Base-by-base conservation (phyloP, 1,284 basidiomycete genomes). In the Porodaedalea pini region DNA sequence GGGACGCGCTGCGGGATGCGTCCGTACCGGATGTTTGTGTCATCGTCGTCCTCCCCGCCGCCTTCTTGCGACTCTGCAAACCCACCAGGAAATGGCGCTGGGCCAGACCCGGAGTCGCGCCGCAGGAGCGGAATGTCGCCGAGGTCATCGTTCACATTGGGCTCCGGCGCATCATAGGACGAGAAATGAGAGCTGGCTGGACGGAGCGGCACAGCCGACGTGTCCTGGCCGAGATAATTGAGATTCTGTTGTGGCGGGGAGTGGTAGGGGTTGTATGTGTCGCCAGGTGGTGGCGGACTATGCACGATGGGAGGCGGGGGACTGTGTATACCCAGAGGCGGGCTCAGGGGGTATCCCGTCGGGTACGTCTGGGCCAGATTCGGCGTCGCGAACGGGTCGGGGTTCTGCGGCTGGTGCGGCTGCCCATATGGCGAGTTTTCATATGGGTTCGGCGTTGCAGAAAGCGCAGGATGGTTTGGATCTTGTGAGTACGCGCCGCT, bases 1-100 rank as follows among this genome's bases (percentile, higher is more conserved):
- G 92, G 86, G 2, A 95, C 87, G 8, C 92, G 78, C 67, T 92
- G 89, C 0, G 94, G 93, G 57, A 95, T 90, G 2, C 86, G 75
- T 0, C 94, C 94, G 68, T 94, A 96, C 31, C 85, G 74, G 56
- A 89, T 88, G 62, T 87, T 86, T 62, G 66, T 77, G 54, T 78
- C 78, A 3, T 71, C 73, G 41, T 79, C 77, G 21, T 64, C 53
- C 15, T 70, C 67, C 11, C 75, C 31, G 13, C 58, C 61, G 23
- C 58, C 60, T 2, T 36, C 29, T n/a, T 47, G 43, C 2, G 59
- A 39, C 2, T 23, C 61, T 7, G 48, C 74, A 63, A 78, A 80
- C 10, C 70, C 72, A 15, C 81, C 79, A 0, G 75, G 75, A 6
- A 79, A 59, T 1, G 71, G 68, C 57, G 69, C 62, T 15, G 58